Conservation (phyloP, 2,329 filamentous ascomycete species). For the Fonsecaea pedrosoi region DNA sequence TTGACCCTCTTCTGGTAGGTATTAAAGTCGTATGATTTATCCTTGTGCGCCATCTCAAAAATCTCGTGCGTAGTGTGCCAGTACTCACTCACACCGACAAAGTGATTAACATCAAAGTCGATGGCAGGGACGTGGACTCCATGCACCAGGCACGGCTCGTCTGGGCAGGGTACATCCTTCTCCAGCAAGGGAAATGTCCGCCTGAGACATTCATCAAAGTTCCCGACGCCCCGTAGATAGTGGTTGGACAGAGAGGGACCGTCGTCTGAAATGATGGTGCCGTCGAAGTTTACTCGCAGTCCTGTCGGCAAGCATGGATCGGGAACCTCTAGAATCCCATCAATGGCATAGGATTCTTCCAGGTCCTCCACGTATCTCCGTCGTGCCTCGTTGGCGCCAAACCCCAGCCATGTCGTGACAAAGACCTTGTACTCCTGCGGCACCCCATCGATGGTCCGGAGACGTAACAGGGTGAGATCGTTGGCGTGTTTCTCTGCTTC, state of each 20-base stretch:
- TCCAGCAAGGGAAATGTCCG: slow-evolving; percentile 85
- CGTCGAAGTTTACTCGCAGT: slow-evolving; percentile 75
- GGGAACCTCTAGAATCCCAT: slow-evolving; percentile 70
- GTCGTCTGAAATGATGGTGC: slow-evolving; percentile 59
- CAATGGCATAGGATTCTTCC: slow-evolving; percentile 68
- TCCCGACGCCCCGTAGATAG: slow-evolving; percentile 80
- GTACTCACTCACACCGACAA: slow-evolving; percentile 96
- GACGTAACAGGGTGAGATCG: slow-evolving; percentile 82
- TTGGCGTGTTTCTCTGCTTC: slow-evolving; percentile 88
- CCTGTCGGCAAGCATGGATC: slow-evolving; percentile 90
- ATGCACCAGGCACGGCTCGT: slow-evolving; percentile 86
- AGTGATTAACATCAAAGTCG: slow-evolving; percentile 96
- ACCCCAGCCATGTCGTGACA: slow-evolving; percentile 94
- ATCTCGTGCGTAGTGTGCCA: slow-evolving; percentile 98
- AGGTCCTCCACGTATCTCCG: slow-evolving; percentile 81
- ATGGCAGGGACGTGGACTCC: slow-evolving; percentile 93
- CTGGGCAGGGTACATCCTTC: slow-evolving; percentile 83
- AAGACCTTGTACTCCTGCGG: slow-evolving; percentile 86
- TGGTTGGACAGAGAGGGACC: slow-evolving; percentile 40
- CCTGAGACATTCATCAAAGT: slow-evolving; percentile 82
- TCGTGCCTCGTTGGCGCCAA: slow-evolving; percentile 93
- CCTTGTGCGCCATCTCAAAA: slow-evolving; percentile 77
- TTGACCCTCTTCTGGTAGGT: slow-evolving; percentile 86
- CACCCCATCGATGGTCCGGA: slow-evolving; percentile 81
- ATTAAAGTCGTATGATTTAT: slow-evolving; percentile 84